A percentile compares a stretch with the other conserved stretches of the same genome.
Evolutionary conservation across 306 rosid genomes (phyloP).

Genomic region (Rubus parviflorus): DNA sequence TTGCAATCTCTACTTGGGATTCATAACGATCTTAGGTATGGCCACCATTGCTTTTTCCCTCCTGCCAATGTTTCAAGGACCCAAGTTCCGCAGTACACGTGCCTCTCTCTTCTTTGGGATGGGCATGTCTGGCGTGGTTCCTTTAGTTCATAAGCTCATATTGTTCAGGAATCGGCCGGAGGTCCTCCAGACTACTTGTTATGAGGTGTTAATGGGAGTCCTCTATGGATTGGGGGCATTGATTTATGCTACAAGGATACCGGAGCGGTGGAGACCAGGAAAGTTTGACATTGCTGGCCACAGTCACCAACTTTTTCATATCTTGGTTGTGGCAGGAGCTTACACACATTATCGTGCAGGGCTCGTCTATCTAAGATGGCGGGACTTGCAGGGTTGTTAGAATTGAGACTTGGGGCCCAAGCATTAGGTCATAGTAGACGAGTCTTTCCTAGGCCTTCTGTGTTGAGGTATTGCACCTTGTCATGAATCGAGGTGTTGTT

Average conservation of each 20-base stretch:
- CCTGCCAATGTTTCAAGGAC: constrained; percentile 43
- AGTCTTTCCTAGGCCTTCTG: not conserved
- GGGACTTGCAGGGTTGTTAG: constrained; percentile 52
- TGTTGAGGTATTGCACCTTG: not conserved
- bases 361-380: constrained; percentile 54
- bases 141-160: constrained; percentile 50
- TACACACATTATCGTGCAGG: constrained; percentile 56
- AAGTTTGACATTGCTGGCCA: constrained; percentile 68
- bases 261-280: constrained; percentile 67
- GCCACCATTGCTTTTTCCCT: constrained; percentile 47
- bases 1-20: constrained; percentile 51
- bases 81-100: constrained; percentile 44
- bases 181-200: constrained; percentile 47
- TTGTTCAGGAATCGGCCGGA: constrained; percentile 41
- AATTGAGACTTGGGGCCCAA: not conserved
- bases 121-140: constrained; percentile 58
- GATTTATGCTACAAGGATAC: constrained; percentile 55
- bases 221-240: constrained; percentile 60
- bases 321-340: constrained; percentile 69
- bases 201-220: constrained; percentile 58
- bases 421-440: not conserved
- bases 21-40: constrained; percentile 49
- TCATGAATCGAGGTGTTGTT: not conserved
- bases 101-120: constrained; percentile 55
- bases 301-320: constrained; percentile 67